Conservation (phyloP, 2,329 filamentous ascomycete genomes). For the Neoascochyta sp. region DNA sequence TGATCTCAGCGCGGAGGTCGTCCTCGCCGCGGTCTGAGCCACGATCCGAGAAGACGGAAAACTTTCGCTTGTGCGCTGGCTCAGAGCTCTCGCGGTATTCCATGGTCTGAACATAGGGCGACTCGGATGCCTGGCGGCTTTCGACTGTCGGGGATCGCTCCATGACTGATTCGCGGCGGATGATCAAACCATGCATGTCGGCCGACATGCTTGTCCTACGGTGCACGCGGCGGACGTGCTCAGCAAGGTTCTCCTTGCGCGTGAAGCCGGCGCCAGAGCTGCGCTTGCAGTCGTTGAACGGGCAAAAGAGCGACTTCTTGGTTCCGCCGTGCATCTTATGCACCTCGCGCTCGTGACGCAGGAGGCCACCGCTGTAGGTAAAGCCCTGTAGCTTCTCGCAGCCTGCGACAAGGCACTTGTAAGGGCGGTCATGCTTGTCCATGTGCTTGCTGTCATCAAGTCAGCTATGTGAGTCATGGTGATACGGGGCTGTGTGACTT, state of each 20-base stretch:
- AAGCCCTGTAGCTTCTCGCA: slow-evolving; percentile 93
- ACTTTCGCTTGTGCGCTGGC: slow-evolving; percentile 31
- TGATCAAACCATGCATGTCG: slow-evolving; percentile 33
- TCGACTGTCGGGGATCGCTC: slow-evolving; percentile 19
- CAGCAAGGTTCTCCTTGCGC: slow-evolving; percentile 87
- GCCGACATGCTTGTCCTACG: slow-evolving; percentile 37
- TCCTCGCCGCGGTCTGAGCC: slow-evolving; percentile 24
- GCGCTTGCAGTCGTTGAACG: slow-evolving; percentile 81
- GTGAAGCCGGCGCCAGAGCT: slow-evolving; percentile 87
- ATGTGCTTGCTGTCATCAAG: slow-evolving; percentile 74
- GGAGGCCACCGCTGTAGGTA: slow-evolving; percentile 86
- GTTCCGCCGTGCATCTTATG: slow-evolving; percentile 87
- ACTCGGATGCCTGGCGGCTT: slow-evolving; percentile 20
- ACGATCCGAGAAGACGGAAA: slow-evolving; percentile 19
- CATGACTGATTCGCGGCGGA: slow-evolving; percentile 23
- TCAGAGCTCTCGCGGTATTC: slow-evolving; percentile 28
- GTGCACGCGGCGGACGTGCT: slow-evolving; percentile 89
- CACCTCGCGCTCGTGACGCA: slow-evolving; percentile 89
- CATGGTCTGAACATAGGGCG: slow-evolving; percentile 20
- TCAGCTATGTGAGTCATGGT: slow-evolving; percentile 24
- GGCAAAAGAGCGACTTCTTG: slow-evolving; percentile 82
- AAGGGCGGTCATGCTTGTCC: slow-evolving; percentile 95
- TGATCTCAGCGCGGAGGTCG: slow-evolving; percentile 40
- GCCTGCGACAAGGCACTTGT: slow-evolving; percentile 75
- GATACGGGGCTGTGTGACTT: slow-evolving; percentile 45